Evolutionary conservation across 176 grass and related monocot species (phyloP).

Genomic region (Musa beccarii): DNA sequence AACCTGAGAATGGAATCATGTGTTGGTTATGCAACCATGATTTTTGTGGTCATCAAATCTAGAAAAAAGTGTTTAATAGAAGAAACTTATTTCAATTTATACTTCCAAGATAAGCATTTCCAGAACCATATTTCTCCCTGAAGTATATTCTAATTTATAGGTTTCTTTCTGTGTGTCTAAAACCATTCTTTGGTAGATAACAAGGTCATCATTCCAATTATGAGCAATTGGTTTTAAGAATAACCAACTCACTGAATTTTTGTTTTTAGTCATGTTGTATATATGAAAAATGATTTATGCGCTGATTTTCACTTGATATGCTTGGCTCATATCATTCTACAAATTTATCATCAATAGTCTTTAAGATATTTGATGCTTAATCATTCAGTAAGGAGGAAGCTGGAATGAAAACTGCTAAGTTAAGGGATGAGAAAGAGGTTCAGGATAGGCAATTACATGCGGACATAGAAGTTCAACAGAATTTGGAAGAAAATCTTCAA

Average conservation of each 20-base stretch:
- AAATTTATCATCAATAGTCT: not conserved
- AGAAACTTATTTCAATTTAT: too few species aligned
- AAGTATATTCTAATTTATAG: too few species aligned
- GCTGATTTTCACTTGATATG: not conserved
- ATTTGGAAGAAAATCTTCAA: conserved; percentile 91
- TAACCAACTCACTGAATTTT: not conserved
- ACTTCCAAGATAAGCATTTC: too few species aligned
- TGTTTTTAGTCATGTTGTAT: not conserved
- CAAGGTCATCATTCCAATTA: not conserved
- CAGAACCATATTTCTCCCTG: too few species aligned
- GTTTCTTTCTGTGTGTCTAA: too few species aligned
- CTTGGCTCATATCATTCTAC: not conserved
- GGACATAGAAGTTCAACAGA: conserved; percentile 81
- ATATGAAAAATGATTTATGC: not conserved
- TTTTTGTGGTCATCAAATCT: too few species aligned
- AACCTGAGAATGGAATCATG: too few species aligned
- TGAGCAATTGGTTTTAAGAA: not conserved
- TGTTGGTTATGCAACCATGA: too few species aligned
- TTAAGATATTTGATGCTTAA: conserved; percentile 5
- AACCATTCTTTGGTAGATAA: not conserved
- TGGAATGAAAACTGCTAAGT: conserved; percentile 92
- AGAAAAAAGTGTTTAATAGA: too few species aligned
- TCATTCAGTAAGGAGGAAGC: conserved; percentile 91
- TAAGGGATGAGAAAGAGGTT: conserved; percentile 98
- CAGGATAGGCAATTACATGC: conserved; percentile 89